phyloP scores from a whole-genome alignment of 176 grass and related monocot species.

The Panicum miliaceum region DNA sequence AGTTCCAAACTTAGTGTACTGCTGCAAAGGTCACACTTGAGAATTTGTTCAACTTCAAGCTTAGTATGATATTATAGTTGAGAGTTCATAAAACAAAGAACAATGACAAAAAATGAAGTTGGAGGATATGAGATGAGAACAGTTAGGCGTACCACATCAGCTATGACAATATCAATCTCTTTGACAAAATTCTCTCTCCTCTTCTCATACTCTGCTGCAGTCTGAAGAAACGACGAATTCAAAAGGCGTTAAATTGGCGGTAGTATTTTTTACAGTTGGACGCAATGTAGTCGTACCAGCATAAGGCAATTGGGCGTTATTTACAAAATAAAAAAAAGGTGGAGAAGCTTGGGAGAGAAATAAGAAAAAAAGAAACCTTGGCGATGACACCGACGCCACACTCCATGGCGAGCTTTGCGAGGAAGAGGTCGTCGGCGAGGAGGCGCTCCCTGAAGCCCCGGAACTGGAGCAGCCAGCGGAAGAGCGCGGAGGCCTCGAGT shows the following conservation, averaged over 20 bases:
- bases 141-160: slow-evolving; percentile 77
- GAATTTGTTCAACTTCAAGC: background rate
- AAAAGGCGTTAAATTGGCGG: background rate
- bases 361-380: slow-evolving; percentile 42
- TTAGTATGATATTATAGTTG: background rate
- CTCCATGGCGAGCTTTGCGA: slow-evolving; percentile 87
- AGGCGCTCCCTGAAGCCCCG: slow-evolving; percentile 79
- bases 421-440: slow-evolving; percentile 90
- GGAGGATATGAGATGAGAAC: background rate
- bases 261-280: background rate
- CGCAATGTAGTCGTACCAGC: background rate
- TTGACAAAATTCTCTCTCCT: slow-evolving; percentile 81
- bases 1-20: background rate
- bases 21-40: background rate
- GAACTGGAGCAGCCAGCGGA: slow-evolving; percentile 81
- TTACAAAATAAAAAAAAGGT: background rate
- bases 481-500: slow-evolving; percentile 56
- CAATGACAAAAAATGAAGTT: too few species aligned
- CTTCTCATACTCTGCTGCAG: slow-evolving; percentile 73
- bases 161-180: slow-evolving; percentile 84
- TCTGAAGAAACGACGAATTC: slow-evolving; percentile 38
- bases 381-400: slow-evolving; percentile 78
- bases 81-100: background rate
- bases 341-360: too few species aligned
- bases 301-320: background rate